Conservation (phyloP, 768 basidiomycete genomes). For the Rubroboletus pulcherrimus region DNA sequence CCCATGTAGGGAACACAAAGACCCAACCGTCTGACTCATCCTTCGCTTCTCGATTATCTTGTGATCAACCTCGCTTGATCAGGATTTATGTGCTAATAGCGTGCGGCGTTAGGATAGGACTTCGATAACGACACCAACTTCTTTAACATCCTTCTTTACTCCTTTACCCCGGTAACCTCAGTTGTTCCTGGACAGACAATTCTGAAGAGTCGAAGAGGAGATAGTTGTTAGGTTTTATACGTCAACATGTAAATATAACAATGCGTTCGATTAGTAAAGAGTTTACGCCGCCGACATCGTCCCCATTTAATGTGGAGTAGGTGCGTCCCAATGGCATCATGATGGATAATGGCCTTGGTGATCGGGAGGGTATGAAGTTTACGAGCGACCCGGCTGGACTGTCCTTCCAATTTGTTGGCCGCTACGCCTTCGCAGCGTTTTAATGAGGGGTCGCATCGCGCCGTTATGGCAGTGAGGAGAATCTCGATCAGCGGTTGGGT, state of each 20-base stretch:
- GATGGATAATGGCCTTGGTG: slow-evolving; percentile 60
- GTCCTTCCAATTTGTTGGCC: slow-evolving; percentile 6
- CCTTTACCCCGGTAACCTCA: background rate
- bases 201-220: background rate
- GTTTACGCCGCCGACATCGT: slow-evolving; percentile 91
- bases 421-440: slow-evolving; percentile 13
- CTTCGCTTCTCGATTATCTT: slow-evolving; percentile 59
- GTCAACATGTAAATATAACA: slow-evolving; percentile 52
- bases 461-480: slow-evolving; percentile 1
- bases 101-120: slow-evolving; percentile 93
- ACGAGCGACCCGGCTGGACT: slow-evolving; percentile 1
- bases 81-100: slow-evolving; percentile 77
- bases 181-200: background rate
- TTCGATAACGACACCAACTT: slow-evolving; percentile 89
- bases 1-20: background rate
- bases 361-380: slow-evolving; percentile 88
- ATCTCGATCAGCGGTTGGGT: slow-evolving; percentile 3
- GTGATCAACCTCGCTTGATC: slow-evolving; percentile 98
- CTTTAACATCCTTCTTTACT: slow-evolving; percentile 51
- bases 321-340: slow-evolving; percentile 69
- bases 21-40: background rate
- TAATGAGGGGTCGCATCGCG: slow-evolving; percentile 12
- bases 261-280: slow-evolving; percentile 91
- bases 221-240: slow-evolving; percentile 5
- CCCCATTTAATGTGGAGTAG: slow-evolving; percentile 97